Evolutionary conservation across 345 rosid species (phyloP), one percentile per base, ranked within the genome.

Genomic region (Citrus inodora): DNA sequence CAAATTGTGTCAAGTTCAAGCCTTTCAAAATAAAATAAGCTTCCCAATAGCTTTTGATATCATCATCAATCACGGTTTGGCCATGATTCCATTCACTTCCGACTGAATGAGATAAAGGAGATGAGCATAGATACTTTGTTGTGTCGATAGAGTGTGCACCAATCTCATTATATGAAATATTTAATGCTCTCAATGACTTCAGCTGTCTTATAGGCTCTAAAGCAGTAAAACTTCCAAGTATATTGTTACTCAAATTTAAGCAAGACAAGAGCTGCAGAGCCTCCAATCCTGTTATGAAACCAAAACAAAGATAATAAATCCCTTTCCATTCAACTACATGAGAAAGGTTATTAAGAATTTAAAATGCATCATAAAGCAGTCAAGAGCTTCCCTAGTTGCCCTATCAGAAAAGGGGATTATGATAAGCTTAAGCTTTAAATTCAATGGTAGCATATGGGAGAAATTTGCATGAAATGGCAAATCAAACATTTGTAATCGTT

Each of bases 81-180:
- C 77, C 89, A 56, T 28, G 80, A 67, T 79, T 71, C 93, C 86
- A 86, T 32, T 84, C 83, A n/a, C 68, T 77, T 75, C 81, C 91
- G 40, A 70, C 82, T 6, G 90, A 85, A 73, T 96, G 94, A 76
- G 92, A 93, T 72, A 94, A 75, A 33, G 97, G 97, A 83, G 97
- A 93, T 60, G 93, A 79, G 83, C 87, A 91, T 33, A 87, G 76
- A 79, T 92, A 90, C 80, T 91, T 84, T 5, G 90, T 90, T 40
- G 97, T 90, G 91, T 96, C 97, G 17, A 94, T 81, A 22, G 97
- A 82, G 83, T 94, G 97, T 19, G 88, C 76, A 53, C 98, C 99
- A n/a, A 96, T 92, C 86, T 91, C 90, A 75, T 94, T 96, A 83
- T 90, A 61, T 73, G 99, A 94, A 78, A 96, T 83, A 84, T 92